phyloP scores from a whole-genome alignment of 108 stramenopile species.

The Hondaea fermentalgiana region DNA sequence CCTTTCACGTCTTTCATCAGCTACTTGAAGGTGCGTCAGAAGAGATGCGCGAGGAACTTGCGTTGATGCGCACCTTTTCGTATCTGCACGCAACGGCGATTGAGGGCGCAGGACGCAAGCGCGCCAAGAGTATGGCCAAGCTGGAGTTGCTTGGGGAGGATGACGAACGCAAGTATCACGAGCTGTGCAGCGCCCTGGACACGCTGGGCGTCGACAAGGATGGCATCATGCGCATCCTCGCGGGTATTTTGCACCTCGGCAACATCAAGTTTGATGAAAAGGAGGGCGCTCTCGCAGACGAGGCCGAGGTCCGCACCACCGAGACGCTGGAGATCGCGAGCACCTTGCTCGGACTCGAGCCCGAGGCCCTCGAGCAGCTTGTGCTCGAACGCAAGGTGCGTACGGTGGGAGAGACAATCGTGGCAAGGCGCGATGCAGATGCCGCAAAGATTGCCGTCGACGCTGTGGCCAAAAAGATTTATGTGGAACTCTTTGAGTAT shows the following conservation, averaged over 20 bases:
- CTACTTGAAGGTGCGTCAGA: neutral
- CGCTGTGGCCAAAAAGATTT: slow-evolving; percentile 31
- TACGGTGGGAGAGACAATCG: neutral
- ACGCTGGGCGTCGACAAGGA: slow-evolving; percentile 23
- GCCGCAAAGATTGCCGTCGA: slow-evolving; percentile 44
- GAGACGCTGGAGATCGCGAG: slow-evolving; percentile 54
- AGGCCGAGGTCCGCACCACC: neutral
- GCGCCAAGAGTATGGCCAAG: neutral
- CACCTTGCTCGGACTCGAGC: slow-evolving; percentile 65
- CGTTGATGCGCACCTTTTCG: slow-evolving; percentile 20
- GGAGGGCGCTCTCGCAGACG: slow-evolving; percentile 14
- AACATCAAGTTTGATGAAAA: slow-evolving; percentile 69
- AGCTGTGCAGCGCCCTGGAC: neutral
- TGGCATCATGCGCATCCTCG: slow-evolving; percentile 60
- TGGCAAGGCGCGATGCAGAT: neutral
- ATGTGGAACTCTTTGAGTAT: slow-evolving; percentile 34
- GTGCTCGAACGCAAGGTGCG: slow-evolving; percentile 65
- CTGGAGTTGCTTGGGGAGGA: neutral
- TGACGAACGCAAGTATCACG: slow-evolving; percentile 9
- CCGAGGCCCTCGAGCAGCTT: slow-evolving; percentile 60
- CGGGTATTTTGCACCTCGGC: slow-evolving; percentile 80
- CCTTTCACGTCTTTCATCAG: slow-evolving; percentile 61
- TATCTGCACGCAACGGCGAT: slow-evolving; percentile 28
- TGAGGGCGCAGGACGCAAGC: neutral
- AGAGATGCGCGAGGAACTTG: neutral